Percentiles rank a stretch among this genome's conserved stretches.
Evolutionary conservation across 257 asterid species (phyloP).

Genomic region (Nicotiana noctiflora): DNA sequence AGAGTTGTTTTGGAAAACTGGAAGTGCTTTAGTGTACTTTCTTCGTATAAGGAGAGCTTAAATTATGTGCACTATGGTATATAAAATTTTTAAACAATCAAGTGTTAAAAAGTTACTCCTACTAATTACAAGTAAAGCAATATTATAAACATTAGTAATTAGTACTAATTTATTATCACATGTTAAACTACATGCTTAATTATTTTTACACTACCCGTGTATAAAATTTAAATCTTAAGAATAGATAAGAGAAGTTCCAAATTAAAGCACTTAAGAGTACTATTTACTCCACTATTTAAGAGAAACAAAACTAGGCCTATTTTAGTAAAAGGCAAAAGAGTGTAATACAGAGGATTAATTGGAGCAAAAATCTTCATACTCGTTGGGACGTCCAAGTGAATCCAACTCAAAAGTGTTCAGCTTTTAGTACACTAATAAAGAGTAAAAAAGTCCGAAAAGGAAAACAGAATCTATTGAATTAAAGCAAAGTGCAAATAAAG

Average conservation of each 20-base stretch:
- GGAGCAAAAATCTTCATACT: background rate
- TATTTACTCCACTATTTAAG: background rate
- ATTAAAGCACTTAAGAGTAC: no score
- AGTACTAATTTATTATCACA: background rate
- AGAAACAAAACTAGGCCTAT: background rate
- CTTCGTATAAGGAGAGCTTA: background rate
- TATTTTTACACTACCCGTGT: background rate
- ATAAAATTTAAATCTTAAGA: background rate
- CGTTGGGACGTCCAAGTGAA: no score
- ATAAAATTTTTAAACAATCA: background rate
- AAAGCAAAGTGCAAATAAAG: background rate
- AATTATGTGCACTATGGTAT: background rate
- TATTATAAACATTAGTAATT: background rate
- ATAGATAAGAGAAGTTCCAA: background rate
- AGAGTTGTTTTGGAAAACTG: background rate
- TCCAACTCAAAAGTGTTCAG: background rate
- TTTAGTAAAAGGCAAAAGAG: background rate
- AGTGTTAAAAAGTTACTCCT: background rate
- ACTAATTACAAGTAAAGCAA: background rate
- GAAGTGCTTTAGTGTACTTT: background rate
- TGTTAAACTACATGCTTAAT: background rate
- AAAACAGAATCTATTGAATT: background rate
- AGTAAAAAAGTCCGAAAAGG: background rate
- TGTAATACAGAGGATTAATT: background rate
- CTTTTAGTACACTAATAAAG: background rate